Evolutionary conservation across 1,139 yeast species (phyloP), one percentile per base, ranked within the genome.

Genomic region (Saccharomyces hybrid): DNA sequence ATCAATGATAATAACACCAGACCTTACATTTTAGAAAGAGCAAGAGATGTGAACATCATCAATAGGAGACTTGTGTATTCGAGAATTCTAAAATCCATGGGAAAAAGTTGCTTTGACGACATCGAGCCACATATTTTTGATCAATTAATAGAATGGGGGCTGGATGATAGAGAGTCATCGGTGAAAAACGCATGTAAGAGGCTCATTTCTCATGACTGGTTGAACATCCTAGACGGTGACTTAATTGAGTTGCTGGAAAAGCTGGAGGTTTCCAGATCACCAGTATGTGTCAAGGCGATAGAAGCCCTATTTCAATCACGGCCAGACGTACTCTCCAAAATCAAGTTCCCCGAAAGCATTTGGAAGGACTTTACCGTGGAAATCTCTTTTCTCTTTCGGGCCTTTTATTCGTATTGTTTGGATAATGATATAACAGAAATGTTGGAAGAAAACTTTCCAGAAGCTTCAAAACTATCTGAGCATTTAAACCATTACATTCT

Each of bases 341-440:
- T 90, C 11, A 75, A 77, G 29, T 82, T 90, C 54, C 81, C 82
- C 27, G 73, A 73, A 16, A 78, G 78, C 3, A 78, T 83, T 54
- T 90, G 96, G 91, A 75, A 77, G 52, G 78, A 80, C 48, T 73
- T 91, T 58, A 82, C 91, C 0, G 83, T 88, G 0, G 96, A 90
- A 62, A 79, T 82, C 48, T 83, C 90, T 0, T 85, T 91, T 61
- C 73, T 91, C 51, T 78, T 88, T 28, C 77, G 93, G 54, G 78
- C 84, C 5, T 84, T 83, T 62, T 86, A 81, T 64, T 79, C 80
- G 48, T 83, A 81, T 65, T 88, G 96, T 66, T 73, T 73, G 52
- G 79, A 78, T 14, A 75, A 81, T 57, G 73, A 77, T 27, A 69
- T 81, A 54, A 71, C 71, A 47, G 85, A 83, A n/a, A 71, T 80